Conservation (phyloP, 192 early-diverging fungal genomes). For the Gigaspora rosea region DNA sequence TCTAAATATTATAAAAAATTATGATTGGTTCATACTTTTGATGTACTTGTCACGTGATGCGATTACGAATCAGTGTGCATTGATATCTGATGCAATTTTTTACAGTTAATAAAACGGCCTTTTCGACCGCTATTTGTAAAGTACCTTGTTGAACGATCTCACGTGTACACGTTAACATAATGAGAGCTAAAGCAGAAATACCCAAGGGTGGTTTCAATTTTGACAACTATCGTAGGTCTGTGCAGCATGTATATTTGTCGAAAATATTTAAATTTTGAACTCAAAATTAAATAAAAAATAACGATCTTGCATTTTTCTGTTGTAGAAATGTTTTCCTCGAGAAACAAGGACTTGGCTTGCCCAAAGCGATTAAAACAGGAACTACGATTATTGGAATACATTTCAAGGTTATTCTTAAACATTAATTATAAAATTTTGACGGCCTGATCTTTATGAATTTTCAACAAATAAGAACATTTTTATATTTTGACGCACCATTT, state of each 20-base stretch:
- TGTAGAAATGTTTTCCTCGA: constrained; percentile 76
- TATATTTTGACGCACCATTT: neutral
- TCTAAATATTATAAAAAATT: too few relatives aligned
- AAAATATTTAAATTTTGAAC: neutral
- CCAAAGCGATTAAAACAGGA: constrained; percentile 91
- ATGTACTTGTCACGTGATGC: too few relatives aligned
- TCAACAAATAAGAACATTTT: neutral
- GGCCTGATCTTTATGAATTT: neutral
- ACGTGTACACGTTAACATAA: constrained; percentile 27
- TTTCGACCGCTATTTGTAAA: neutral
- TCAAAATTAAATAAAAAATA: neutral
- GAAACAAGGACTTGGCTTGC: constrained; percentile 74
- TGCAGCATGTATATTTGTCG: neutral
- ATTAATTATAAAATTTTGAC: neutral
- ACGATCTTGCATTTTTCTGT: constrained; percentile 8
- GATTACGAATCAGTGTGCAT: too few relatives aligned
- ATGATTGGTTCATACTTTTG: too few relatives aligned
- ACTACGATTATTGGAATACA: constrained; percentile 96
- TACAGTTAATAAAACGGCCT: neutral
- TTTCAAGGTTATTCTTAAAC: constrained; percentile 67
- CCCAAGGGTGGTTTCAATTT: constrained; percentile 81
- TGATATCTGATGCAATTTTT: too few relatives aligned
- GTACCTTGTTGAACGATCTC: neutral
- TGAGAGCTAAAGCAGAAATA: constrained; percentile 54
- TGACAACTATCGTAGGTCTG: constrained; percentile 80